phyloP scores from a whole-genome alignment of 441 rosid species.

The Euphorbia celastroides region DNA sequence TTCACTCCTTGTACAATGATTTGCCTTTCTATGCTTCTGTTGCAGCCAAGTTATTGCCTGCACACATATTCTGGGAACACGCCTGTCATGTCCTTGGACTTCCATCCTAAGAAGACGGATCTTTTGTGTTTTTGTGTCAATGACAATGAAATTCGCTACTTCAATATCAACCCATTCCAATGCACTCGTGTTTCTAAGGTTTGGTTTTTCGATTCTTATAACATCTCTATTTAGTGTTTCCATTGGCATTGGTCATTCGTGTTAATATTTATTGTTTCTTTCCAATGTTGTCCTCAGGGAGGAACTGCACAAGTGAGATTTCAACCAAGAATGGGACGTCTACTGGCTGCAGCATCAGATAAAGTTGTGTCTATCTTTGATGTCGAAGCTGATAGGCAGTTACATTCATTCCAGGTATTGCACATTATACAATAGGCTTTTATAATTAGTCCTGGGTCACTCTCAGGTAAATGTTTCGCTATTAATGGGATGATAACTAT shows the following conservation, averaged over 20 bases:
- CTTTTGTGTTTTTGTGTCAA: slow-evolving; percentile 56
- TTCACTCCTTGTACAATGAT: slow-evolving; percentile 8
- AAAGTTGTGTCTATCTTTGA: slow-evolving; percentile 55
- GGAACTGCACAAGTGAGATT: slow-evolving; percentile 63
- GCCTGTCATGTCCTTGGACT: slow-evolving; percentile 66
- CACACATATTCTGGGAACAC: slow-evolving; percentile 42
- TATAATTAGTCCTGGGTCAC: background rate
- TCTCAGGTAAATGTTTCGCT: background rate
- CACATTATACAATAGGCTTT: background rate
- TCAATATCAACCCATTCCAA: slow-evolving; percentile 43
- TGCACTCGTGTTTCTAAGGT: slow-evolving; percentile 50
- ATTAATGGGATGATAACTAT: background rate
- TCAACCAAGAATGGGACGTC: slow-evolving; percentile 55
- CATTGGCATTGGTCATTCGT: background rate
- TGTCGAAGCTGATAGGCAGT: slow-evolving; percentile 45
- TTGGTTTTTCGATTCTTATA: slow-evolving; percentile 1
- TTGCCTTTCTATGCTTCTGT: slow-evolving; percentile 17
- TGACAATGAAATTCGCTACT: slow-evolving; percentile 48
- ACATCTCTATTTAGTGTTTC: background rate
- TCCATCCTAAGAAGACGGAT: slow-evolving; percentile 65
- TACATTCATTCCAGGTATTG: slow-evolving; percentile 43
- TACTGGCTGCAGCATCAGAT: slow-evolving; percentile 60
- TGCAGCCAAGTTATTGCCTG: slow-evolving; percentile 51
- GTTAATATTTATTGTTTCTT: background rate
- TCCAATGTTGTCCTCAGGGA: slow-evolving; percentile 35